Base-by-base conservation (phyloP, 306 rosid species). In the Fagus crenata region DNA sequence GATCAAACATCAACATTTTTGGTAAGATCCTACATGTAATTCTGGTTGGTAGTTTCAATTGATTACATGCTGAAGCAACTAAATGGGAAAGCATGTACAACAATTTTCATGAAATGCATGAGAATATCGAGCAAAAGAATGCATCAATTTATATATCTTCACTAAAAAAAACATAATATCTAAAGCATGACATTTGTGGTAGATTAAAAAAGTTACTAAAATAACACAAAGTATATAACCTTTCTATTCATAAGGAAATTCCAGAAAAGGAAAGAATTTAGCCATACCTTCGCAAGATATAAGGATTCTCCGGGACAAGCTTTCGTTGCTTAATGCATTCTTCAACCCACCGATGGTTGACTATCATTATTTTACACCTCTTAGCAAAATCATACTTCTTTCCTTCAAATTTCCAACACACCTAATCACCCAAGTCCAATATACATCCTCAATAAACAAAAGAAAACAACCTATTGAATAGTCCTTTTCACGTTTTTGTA, bases 311-410 rank as follows among this genome's bases (percentile, higher is more conserved):
- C 2, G 90, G 89, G 40, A 95, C 88, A 70, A 89, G 89, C 85
- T 71, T 87, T 78, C 93, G 85, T 77, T 85, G 92, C 84, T 75
- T 88, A 46, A 95, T 74, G 79, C 97, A 95, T 14, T 92, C 98
- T 84, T 90, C 98, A 75, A 95, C 53, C 98, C 98, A 95, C 22
- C 81, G 85, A 68, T 92, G 98, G 88, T 90, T 95, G 6, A 92
- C 89, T 54, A 89, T 60, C 53, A 60, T 46, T 33, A 82, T 85
- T 46, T 76, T 67, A 15, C 86, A 81, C 84, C 84, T 90, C 49
- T 58, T 75, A 2, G 98, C 97, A 67, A 90, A 81, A 49, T 83
- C 80, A 71, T 82, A 90, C 73, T 89, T 92, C 78, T 43, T 89
- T 41, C 97, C 97, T 74, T 92, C 87, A 49, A 89, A 86, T 79